Evolutionary conservation across 257 asterid genomes (phyloP).

Genomic region (Scutellaria barbata): DNA sequence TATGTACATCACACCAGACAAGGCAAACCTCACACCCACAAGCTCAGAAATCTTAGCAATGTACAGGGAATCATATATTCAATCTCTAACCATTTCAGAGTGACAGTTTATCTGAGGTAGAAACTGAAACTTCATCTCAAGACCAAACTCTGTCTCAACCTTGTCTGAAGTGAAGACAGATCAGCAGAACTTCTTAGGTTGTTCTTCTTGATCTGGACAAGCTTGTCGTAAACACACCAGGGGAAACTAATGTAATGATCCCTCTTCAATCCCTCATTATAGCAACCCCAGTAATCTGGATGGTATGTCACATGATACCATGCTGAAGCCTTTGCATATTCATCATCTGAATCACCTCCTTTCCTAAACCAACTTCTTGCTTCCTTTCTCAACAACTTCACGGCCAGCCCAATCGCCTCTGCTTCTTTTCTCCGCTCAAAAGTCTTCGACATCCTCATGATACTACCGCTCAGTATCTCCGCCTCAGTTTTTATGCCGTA

Average conservation of each 20-base stretch:
- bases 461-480: constrained; percentile 76
- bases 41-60: too few species aligned
- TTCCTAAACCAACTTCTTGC: constrained; percentile 71
- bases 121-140: constrained; percentile 34
- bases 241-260: constrained; percentile 82
- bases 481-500: constrained; percentile 87
- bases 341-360: constrained; percentile 53
- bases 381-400: constrained; percentile 74
- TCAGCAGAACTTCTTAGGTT: constrained; percentile 31
- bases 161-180: constrained; percentile 36
- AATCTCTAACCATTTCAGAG: neutral
- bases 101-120: neutral
- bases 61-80: neutral
- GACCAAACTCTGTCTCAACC: constrained; percentile 29
- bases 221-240: constrained; percentile 81
- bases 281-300: constrained; percentile 62
- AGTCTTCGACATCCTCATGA: constrained; percentile 66
- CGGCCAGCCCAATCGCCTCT: constrained; percentile 70
- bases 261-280: constrained; percentile 61
- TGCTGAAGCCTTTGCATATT: constrained; percentile 78
- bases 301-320: constrained; percentile 91
- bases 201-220: constrained; percentile 66
- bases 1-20: neutral
- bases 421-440: constrained; percentile 82
- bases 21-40: too few species aligned